Base-by-base conservation (phyloP, 805 yeast species). In the Candida germanica region DNA sequence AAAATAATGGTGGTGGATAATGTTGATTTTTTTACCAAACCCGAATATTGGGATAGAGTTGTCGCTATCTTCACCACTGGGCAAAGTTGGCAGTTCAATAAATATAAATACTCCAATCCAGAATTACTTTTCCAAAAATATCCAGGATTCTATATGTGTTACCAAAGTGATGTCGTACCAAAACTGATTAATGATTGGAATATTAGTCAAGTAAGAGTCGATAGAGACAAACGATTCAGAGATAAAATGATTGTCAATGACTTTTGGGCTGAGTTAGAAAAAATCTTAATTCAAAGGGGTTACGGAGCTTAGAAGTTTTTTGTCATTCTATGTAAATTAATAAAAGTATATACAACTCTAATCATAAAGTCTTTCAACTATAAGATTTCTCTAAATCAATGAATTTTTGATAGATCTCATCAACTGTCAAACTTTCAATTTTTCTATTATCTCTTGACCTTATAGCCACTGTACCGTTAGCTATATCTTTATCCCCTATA, bases 41-140 rank as follows among this genome's bases (percentile, higher is more conserved):
- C 96, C 3, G 98, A 93, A 58, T 87, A 93, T 62, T 93, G 99
- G 99, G 95, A 87, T 54, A 75, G 98, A 40, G 97, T 93, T 1
- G 86, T 91, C 32, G 97, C 95, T 0, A 85, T 93, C 25, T 83
- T 93, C 65, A 91, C 96, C 12, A 91, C 97, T 8, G 99, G 99
- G 9, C 98, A 93, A 64, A 71, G 81, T 36, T 93, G 99, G 99
- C 99, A 93, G 64, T 87, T 93, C 64, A 78, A 85, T 53, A 77
- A 80, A 50, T 93, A 91, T 61, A 84, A 83, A 55, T 83, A 88
- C 79, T 71, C 79, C 26, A 78, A 81, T 36, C 96, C 98, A 2
- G 79, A 83, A 41, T 69, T 69, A 29, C 69, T 93, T 45, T 93
- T 93, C 60, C 93, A 83, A 52, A 80, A 77, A 48, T 84, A 84